phyloP scores from a whole-genome alignment of 345 rosid species.

The Lepidium sativum region DNA sequence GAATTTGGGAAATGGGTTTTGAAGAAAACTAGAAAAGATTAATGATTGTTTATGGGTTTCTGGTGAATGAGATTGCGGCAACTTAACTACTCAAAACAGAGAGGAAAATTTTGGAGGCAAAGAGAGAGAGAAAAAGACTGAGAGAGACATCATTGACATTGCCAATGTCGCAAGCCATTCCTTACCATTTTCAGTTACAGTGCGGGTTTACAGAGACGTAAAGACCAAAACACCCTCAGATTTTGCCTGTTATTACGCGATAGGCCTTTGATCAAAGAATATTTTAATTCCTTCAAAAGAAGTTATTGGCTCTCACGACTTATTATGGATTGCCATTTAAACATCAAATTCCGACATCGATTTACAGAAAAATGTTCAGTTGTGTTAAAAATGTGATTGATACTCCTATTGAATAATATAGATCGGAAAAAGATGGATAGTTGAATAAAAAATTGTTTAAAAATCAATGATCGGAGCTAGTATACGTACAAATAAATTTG shows the following conservation, averaged over 20 bases:
- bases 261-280: not conserved
- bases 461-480: too few species aligned
- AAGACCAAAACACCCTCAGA: slow-evolving; percentile 21
- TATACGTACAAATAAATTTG: too few species aligned
- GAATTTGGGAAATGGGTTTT: slow-evolving; percentile 21
- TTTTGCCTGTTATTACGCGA: slow-evolving; percentile 5
- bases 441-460: too few species aligned
- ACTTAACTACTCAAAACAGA: slow-evolving; percentile 58
- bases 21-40: not conserved
- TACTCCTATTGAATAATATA: too few species aligned
- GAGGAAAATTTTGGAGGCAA: slow-evolving; percentile 23
- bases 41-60: slow-evolving; percentile 1
- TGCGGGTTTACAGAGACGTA: not conserved
- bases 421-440: too few species aligned
- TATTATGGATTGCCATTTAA: not conserved
- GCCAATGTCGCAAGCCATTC: slow-evolving; percentile 82
- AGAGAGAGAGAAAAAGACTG: not conserved
- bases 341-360: not conserved
- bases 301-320: slow-evolving; percentile 21
- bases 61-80: slow-evolving; percentile 53
- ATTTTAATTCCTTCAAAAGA: not conserved
- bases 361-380: not conserved
- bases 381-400: too few species aligned
- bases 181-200: not conserved
- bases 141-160: slow-evolving; percentile 37